Percentiles rank a stretch among this genome's conserved stretches.
Evolutionary conservation across 768 basidiomycete species (phyloP).

Genomic region (Piloderma croceum): DNA sequence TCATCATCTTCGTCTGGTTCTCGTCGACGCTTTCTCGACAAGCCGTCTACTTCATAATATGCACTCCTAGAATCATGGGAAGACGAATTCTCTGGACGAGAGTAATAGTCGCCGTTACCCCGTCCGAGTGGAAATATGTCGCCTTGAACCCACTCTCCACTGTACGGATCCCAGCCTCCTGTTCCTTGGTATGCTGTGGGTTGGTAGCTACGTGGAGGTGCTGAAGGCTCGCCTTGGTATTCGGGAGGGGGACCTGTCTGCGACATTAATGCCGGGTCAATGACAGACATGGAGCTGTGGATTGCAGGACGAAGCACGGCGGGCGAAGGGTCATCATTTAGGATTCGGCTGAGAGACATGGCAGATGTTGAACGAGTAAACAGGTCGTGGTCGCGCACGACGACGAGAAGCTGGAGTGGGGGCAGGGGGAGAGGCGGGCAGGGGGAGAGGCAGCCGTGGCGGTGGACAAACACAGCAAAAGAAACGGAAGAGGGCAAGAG

Average conservation of each 20-base stretch:
- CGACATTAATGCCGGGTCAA: conserved; percentile 17
- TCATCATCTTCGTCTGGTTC: conserved; percentile 47
- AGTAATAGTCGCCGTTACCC: conserved; percentile 31
- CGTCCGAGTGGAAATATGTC: conserved; percentile 33
- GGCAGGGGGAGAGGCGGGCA: too few relatives aligned
- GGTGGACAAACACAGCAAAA: too few relatives aligned
- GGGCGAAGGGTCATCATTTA: conserved; percentile 65
- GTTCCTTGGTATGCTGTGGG: conserved; percentile 33
- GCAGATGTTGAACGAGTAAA: conserved; percentile 8
- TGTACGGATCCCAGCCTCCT: conserved; percentile 35
- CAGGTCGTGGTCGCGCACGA: conserved; percentile 2
- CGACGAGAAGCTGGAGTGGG: too few relatives aligned
- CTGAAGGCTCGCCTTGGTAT: conserved; percentile 18
- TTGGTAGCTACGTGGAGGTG: conserved; percentile 33
- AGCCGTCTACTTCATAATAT: conserved; percentile 27
- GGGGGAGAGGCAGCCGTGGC: too few relatives aligned
- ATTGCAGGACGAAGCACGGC: conserved; percentile 29
- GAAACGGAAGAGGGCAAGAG: too few relatives aligned
- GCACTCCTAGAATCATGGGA: conserved; percentile 12
- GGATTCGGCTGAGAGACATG: conserved; percentile 78
- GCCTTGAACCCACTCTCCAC: conserved; percentile 32
- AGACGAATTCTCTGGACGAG: conserved; percentile 20
- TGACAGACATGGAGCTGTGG: conserved; percentile 13
- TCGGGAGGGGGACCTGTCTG: conserved; percentile 15
- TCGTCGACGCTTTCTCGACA: conserved; percentile 47